phyloP scores from a whole-genome alignment of 352 stramenopile genomes.

The Thalassiosira livingstoniorum region DNA sequence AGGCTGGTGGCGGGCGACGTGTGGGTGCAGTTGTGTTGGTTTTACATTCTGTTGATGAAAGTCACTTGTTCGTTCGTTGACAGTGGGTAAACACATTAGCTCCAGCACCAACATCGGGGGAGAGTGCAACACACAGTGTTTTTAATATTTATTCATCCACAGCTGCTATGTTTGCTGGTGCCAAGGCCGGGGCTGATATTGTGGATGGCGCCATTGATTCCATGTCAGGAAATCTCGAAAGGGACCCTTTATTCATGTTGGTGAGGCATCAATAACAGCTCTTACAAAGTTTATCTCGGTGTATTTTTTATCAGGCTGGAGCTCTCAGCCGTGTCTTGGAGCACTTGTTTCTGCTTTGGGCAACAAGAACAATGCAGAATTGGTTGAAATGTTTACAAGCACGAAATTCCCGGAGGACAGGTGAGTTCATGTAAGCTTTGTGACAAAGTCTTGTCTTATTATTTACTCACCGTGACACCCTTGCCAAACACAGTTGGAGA shows the following conservation, averaged over 20 bases:
- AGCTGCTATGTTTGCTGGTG: slow-evolving; percentile 94
- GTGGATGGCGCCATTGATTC: slow-evolving; percentile 94
- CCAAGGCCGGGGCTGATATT: slow-evolving; percentile 93
- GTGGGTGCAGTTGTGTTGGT: too few relatives aligned
- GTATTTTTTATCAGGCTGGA: slow-evolving; percentile 79
- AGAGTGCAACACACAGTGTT: too few relatives aligned
- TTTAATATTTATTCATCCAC: too few relatives aligned
- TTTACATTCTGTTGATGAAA: too few relatives aligned
- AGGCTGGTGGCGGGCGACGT: too few relatives aligned
- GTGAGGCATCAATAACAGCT: not conserved
- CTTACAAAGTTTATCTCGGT: too few relatives aligned
- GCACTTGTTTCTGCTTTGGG: slow-evolving; percentile 91
- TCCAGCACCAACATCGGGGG: too few relatives aligned
- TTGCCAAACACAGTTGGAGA: slow-evolving; percentile 96
- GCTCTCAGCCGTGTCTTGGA: slow-evolving; percentile 94
- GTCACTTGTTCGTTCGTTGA: too few relatives aligned
- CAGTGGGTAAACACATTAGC: too few relatives aligned
- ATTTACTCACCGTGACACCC: slow-evolving; percentile 98
- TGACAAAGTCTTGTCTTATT: slow-evolving; percentile 90
- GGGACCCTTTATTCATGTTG: not conserved
- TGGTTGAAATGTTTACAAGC: slow-evolving; percentile 92
- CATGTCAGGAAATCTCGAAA: slow-evolving; percentile 86
- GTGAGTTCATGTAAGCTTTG: slow-evolving; percentile 86
- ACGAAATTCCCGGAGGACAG: slow-evolving; percentile 95
- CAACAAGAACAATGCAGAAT: slow-evolving; percentile 91